phyloP scores from a whole-genome alignment of 495 filamentous ascomycete species.

The Aspergillus baeticus region DNA sequence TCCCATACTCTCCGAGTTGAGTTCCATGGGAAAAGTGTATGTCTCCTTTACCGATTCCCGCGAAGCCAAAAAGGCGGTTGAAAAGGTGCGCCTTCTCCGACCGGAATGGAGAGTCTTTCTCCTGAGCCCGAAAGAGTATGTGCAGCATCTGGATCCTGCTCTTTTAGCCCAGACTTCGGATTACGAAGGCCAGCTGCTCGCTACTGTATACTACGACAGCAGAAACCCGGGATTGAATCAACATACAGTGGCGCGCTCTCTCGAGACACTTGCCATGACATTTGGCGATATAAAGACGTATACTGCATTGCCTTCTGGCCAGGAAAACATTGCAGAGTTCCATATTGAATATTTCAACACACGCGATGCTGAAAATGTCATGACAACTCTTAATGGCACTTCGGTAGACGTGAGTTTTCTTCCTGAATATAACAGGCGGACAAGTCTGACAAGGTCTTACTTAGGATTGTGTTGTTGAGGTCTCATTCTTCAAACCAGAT shows the following conservation, averaged over 20 bases:
- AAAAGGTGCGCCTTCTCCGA: constrained; percentile 39
- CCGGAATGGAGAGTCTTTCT: constrained; percentile 52
- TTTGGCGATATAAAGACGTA: constrained; percentile 57
- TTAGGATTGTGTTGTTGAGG: constrained; percentile 31
- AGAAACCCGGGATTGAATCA: constrained; percentile 22
- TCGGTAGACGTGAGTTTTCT: constrained; percentile 45
- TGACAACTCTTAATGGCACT: constrained; percentile 42
- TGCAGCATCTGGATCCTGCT: constrained; percentile 24
- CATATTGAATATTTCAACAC: constrained; percentile 57
- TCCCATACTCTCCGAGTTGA: constrained; percentile 28
- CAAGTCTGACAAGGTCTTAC: background rate
- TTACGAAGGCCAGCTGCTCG: constrained; percentile 35
- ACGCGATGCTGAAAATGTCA: constrained; percentile 33
- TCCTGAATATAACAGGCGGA: background rate
- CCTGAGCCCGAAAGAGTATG: constrained; percentile 41
- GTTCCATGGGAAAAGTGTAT: constrained; percentile 45
- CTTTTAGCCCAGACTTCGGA: constrained; percentile 32
- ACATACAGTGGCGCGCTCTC: constrained; percentile 19
- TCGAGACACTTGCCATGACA: constrained; percentile 47
- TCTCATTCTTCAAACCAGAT: constrained; percentile 26
- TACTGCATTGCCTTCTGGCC: constrained; percentile 30
- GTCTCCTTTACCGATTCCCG: constrained; percentile 57
- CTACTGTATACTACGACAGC: constrained; percentile 27
- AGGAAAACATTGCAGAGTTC: constrained; percentile 33
- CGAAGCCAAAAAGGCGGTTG: constrained; percentile 50